Conservation (phyloP, 805 yeast genomes). For the Yarrowia sp. region DNA sequence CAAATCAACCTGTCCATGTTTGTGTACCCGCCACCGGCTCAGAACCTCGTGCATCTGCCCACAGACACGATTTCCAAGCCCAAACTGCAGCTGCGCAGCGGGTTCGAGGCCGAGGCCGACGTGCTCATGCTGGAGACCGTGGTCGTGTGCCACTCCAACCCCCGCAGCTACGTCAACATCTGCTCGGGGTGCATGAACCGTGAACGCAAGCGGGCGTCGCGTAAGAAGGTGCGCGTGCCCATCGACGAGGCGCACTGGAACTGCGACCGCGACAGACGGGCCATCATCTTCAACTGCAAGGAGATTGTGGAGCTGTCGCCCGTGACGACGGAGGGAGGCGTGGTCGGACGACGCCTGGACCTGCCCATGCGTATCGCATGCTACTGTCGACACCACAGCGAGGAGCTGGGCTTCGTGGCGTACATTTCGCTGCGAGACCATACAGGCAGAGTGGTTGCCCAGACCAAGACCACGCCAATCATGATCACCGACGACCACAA, state of each 20-base stretch:
- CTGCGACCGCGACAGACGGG: conserved; percentile 74
- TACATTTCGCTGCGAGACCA: conserved; percentile 63
- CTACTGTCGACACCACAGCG: conserved; percentile 94
- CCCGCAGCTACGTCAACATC: conserved; percentile 66
- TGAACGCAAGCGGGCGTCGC: conserved; percentile 90
- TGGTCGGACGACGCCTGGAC: conserved; percentile 53
- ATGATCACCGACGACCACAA: conserved; percentile 96
- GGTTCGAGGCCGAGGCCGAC: conserved; percentile 43
- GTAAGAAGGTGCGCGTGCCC: conserved; percentile 82
- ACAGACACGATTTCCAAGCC: conserved; percentile 88
- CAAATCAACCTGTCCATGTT: conserved; percentile 80
- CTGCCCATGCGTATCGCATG: conserved; percentile 83
- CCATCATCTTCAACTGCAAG: conserved; percentile 88
- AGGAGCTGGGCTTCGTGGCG: conserved; percentile 75
- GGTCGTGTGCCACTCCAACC: conserved; percentile 64
- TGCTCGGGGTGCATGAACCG: conserved; percentile 90
- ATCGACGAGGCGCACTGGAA: conserved; percentile 82
- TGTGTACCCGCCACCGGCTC: conserved; percentile 78
- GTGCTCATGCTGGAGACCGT: conserved; percentile 68
- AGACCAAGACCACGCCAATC: conserved; percentile 72
- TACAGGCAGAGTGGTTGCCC: conserved; percentile 70
- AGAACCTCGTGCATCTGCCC: conserved; percentile 78
- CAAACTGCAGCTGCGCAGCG: conserved; percentile 67
- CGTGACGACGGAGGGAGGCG: conserved; percentile 24
- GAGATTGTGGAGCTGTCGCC: conserved; percentile 73